Percentiles rank a stretch among this genome's conserved stretches.
phyloP scores from a whole-genome alignment of 2,329 filamentous ascomycete genomes.

The Salinomyces thailandicus region DNA sequence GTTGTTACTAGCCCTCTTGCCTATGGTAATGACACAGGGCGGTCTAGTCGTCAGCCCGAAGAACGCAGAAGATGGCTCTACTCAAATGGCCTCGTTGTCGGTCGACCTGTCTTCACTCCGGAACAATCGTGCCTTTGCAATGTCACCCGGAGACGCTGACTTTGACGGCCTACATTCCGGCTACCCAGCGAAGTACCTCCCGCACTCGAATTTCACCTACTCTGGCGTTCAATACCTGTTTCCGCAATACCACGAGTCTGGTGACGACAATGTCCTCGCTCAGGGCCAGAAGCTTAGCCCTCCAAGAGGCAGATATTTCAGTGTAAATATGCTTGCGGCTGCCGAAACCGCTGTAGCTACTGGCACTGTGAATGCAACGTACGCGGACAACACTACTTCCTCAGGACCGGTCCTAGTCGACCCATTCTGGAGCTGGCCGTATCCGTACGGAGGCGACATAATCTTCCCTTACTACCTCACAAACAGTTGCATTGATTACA shows the following conservation, averaged over 20 bases:
- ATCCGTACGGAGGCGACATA: conserved; percentile 32
- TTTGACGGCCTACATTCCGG: conserved; percentile 28
- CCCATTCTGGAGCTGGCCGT: conserved; percentile 32
- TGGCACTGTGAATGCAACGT: conserved; percentile 29
- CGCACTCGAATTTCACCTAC: conserved; percentile 27
- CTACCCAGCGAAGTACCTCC: conserved; percentile 30
- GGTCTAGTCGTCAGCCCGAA: conserved; percentile 22
- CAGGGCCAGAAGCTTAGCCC: conserved; percentile 27
- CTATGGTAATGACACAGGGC: conserved; percentile 13
- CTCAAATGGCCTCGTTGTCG: conserved; percentile 11
- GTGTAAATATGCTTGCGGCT: conserved; percentile 32
- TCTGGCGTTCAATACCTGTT: conserved; percentile 29
- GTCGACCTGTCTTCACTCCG: conserved; percentile 19
- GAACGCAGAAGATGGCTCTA: conserved; percentile 14
- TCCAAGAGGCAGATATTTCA: conserved; percentile 27
- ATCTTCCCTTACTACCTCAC: conserved; percentile 31
- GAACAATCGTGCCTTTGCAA: conserved; percentile 30
- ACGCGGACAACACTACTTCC: conserved; percentile 28
- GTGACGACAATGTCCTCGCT: conserved; percentile 31
- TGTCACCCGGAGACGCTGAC: conserved; percentile 26
- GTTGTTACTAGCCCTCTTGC: conserved; percentile 8
- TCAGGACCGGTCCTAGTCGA: conserved; percentile 27
- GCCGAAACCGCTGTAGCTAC: conserved; percentile 30
- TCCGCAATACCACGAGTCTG: conserved; percentile 26
- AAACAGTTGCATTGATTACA: conserved; percentile 28